Percentiles rank a stretch among this genome's conserved stretches.
Evolutionary conservation across 2,329 filamentous ascomycete species (phyloP).

Genomic region (Curvularia verruculosa): DNA sequence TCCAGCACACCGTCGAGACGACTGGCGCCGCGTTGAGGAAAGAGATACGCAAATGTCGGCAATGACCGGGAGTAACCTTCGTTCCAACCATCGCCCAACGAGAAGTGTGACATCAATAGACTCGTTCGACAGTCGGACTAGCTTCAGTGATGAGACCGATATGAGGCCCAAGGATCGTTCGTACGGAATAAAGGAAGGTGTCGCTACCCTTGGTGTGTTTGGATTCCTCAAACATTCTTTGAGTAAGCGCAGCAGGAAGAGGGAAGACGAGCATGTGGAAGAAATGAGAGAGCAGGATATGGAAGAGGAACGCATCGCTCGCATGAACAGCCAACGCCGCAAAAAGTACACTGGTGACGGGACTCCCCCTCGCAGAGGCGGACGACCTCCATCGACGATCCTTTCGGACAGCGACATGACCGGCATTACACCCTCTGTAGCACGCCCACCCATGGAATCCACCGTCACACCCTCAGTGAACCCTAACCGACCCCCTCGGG

Average conservation of each 20-base stretch:
- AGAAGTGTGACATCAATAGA: constrained; percentile 48
- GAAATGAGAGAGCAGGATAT: constrained; percentile 58
- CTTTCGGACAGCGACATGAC: constrained; percentile 52
- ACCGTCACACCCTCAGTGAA: constrained; percentile 38
- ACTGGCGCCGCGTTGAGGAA: constrained; percentile 49
- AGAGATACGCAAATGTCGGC: constrained; percentile 45
- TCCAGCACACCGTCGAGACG: constrained; percentile 45
- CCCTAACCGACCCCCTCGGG: constrained; percentile 44
- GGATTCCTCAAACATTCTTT: constrained; percentile 53
- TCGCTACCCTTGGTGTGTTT: constrained; percentile 52
- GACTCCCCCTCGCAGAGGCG: constrained; percentile 34
- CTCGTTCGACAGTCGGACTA: constrained; percentile 51
- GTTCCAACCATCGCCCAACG: constrained; percentile 37
- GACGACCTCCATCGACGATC: constrained; percentile 48
- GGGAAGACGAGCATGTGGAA: constrained; percentile 66
- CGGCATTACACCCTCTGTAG: constrained; percentile 54
- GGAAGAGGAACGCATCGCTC: constrained; percentile 60
- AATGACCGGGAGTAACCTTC: constrained; percentile 56
- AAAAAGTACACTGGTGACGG: constrained; percentile 73
- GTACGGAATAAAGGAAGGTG: constrained; percentile 54
- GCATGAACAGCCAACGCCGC: constrained; percentile 61
- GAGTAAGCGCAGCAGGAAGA: constrained; percentile 61
- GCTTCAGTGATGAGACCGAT: constrained; percentile 42
- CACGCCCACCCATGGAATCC: constrained; percentile 43
- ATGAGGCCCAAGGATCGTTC: constrained; percentile 30